Base-by-base conservation (phyloP, 2,329 filamentous ascomycete species). In the Paraphaeosphaeria minitans region DNA sequence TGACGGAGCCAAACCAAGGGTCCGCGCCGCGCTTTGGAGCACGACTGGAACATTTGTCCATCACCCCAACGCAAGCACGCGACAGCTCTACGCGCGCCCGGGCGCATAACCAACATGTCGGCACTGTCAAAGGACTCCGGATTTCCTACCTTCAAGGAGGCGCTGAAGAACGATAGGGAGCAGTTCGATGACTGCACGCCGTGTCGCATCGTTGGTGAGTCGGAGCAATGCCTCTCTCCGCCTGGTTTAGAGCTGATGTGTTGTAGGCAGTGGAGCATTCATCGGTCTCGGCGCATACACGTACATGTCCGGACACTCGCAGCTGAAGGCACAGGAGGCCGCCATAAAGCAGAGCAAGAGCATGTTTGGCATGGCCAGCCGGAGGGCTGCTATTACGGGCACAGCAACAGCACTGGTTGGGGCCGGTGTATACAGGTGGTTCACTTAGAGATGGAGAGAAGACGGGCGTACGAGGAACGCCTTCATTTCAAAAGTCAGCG, bases 161-260 rank as follows among this genome's bases (percentile, higher is more conserved):
- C 71, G 14, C 59, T 74, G 42, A 70, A 72, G 60, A 64, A 72
- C 13, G 72, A 75, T 62, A 69, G 62, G 31, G 66, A 70, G n/a
- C 61, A 74, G 46, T 76, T 73, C 57, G 74, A 90, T 63, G 84
- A 94, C 77, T 94, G 91, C 75, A 79, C 87, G 42, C 81, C 88
- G 35, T 95, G 91, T 79, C 85, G 85, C 70, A 76, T 92, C 31
- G 82, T 92, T 54, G 91, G 91, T 92, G 78, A 24, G n/a, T 27
- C 13, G 35, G 13, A 6, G 35, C 35, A 16, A 39, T 16, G 14
- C 16, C 16, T 8, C 16, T 19, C 16, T 35, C 16, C 27, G 19
- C 21, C 7, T 1, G 3, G 1, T 1, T 16, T 19, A 39, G n/a
- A 21, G 21, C 50, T 53, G n/a, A 53, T 16, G 14, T 9, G n/a